phyloP scores from a whole-genome alignment of 495 filamentous ascomycete genomes.

The Parmelia sp. region DNA sequence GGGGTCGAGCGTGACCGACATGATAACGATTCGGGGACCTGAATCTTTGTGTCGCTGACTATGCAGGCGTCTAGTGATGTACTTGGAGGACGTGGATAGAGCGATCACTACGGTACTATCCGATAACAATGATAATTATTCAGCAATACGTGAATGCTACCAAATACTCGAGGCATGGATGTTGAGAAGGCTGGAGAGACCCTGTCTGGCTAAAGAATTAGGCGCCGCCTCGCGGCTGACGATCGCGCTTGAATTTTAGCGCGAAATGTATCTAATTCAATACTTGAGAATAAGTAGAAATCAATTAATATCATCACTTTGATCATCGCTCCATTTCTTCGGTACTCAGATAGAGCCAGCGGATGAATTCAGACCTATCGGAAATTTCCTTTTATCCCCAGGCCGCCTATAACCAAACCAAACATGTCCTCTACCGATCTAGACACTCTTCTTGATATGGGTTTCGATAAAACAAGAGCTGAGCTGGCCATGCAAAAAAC shows the following conservation, averaged over 20 bases:
- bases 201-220: slow-evolving; percentile 1
- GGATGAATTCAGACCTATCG: background rate
- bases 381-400: background rate
- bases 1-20: slow-evolving; percentile 93
- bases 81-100: background rate
- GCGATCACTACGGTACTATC: background rate
- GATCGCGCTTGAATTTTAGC: background rate
- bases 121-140: background rate
- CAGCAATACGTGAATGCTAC: background rate
- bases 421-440: slow-evolving; percentile 60
- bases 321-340: background rate
- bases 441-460: slow-evolving; percentile 84
- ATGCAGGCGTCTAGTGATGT: background rate
- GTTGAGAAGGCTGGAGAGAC: background rate
- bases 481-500: slow-evolving; percentile 74
- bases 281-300: too few relatives aligned
- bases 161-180: background rate
- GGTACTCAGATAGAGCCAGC: background rate
- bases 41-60: background rate
- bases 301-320: background rate
- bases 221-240: background rate
- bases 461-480: slow-evolving; percentile 76
- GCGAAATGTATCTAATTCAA: background rate
- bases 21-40: slow-evolving; percentile 36
- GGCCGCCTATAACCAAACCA: slow-evolving; percentile 33